Evolutionary conservation across 352 stramenopile genomes (phyloP).

Genomic region (Sclerospora graminicola): DNA sequence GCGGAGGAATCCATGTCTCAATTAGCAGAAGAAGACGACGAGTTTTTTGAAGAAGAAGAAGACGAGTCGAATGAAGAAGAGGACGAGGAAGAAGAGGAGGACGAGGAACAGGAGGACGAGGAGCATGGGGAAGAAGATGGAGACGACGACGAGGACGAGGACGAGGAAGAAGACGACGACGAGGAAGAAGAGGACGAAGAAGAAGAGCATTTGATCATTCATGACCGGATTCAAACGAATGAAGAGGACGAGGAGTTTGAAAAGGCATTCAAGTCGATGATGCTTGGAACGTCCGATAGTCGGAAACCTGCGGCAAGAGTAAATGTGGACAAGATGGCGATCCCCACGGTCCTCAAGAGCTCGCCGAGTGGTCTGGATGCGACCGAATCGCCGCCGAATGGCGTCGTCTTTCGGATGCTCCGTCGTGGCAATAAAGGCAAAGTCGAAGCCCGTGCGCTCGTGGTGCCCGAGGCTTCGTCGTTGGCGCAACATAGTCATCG

Average conservation of each 20-base stretch:
- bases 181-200: constrained; percentile 65
- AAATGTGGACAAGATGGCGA: constrained; percentile 85
- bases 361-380: constrained; percentile 10
- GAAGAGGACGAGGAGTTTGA: constrained; percentile 85
- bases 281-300: constrained; percentile 53
- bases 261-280: constrained; percentile 82
- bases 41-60: constrained; percentile 36
- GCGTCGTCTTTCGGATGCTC: constrained; percentile 90
- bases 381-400: constrained; percentile 22
- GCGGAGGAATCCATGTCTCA: constrained; percentile 28
- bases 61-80: constrained; percentile 49
- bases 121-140: constrained; percentile 33
- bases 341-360: constrained; percentile 71
- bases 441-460: constrained; percentile 88
- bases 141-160: constrained; percentile 57
- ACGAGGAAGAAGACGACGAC: constrained; percentile 50
- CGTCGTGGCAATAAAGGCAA: constrained; percentile 96
- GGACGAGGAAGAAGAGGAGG: constrained; percentile 44
- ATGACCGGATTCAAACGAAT: constrained; percentile 60
- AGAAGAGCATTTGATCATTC: constrained; percentile 85
- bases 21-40: constrained; percentile 30
- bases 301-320: constrained; percentile 52
- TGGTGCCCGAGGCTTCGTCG: constrained; percentile 90
- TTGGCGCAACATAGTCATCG: constrained; percentile 86
- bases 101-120: constrained; percentile 50